Evolutionary conservation across 2,329 filamentous ascomycete species (phyloP).

Genomic region (Neocucurbitaria cava): DNA sequence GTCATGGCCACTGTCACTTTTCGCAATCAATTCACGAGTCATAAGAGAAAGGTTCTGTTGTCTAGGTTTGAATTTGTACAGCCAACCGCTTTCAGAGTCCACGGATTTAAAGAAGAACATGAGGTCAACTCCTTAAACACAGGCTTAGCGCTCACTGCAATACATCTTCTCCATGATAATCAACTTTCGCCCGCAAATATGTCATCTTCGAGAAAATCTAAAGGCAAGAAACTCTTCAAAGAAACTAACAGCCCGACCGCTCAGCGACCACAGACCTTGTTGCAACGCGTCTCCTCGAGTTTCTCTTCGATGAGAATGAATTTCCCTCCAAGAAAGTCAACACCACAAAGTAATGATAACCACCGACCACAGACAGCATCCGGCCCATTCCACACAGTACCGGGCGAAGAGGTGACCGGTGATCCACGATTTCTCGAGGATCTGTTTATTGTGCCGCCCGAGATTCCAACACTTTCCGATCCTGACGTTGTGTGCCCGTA

Average conservation of each 20-base stretch:
- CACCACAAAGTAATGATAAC: neutral
- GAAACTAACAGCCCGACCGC: neutral
- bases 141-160: neutral
- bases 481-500: constrained; percentile 20
- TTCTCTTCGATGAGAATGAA: constrained; percentile 13
- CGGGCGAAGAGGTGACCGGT: neutral
- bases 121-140: neutral
- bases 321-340: constrained; percentile 6
- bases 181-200: neutral
- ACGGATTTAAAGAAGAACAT: neutral
- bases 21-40: neutral
- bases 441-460: constrained; percentile 5
- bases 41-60: neutral
- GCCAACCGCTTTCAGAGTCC: neutral
- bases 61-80: neutral
- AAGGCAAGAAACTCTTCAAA: neutral
- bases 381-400: neutral
- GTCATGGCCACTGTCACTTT: constrained; percentile 8
- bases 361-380: constrained; percentile 8
- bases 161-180: neutral
- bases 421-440: neutral
- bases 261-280: constrained; percentile 17
- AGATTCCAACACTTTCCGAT: constrained; percentile 11
- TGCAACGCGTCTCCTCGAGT: constrained; percentile 24
- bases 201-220: neutral